A percentile compares a stretch with the other conserved stretches of the same genome.
These are phyloP conservation scores for Neurospora tetraspora DNA, from an alignment of 495 filamentous ascomycete species.

Conservation along the genomic window DNA sequence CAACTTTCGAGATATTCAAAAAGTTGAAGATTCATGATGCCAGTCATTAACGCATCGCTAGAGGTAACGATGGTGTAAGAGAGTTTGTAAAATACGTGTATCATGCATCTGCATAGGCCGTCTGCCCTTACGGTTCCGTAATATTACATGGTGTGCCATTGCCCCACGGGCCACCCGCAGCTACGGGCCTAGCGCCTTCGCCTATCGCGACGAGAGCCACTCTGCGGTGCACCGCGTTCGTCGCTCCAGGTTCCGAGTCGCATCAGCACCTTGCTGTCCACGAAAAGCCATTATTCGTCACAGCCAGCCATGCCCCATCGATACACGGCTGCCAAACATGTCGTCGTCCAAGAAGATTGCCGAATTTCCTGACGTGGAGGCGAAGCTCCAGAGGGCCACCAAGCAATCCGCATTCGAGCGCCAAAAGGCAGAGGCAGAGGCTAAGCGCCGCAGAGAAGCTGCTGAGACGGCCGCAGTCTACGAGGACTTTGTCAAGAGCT, in stretches of 20 bases:
- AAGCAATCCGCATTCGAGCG: constrained; percentile 91
- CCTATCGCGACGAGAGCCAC: neutral
- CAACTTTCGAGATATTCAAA: neutral
- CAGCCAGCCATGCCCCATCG: constrained; percentile 10
- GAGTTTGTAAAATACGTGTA: neutral
- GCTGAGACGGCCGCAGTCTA: constrained; percentile 85
- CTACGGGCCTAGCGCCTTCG: neutral
- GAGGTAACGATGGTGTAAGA: neutral
- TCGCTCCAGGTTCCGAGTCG: neutral
- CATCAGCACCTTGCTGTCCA: neutral
- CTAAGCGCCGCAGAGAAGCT: constrained; percentile 77
- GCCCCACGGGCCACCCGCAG: neutral
- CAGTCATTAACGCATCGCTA: neutral
- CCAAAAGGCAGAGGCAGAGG: constrained; percentile 87
- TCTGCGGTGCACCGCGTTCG: neutral
- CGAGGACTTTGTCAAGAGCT: constrained; percentile 84
- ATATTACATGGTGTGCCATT: neutral
- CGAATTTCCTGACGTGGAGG: constrained; percentile 74
- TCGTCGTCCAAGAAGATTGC: constrained; percentile 30
- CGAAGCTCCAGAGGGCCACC: constrained; percentile 71
- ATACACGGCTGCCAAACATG: constrained; percentile 19
- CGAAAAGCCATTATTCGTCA: neutral
- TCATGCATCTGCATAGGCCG: neutral
- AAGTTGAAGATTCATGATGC: neutral
- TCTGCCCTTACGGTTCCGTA: neutral